Evolutionary conservation across 2,329 filamentous ascomycete species (phyloP), one percentile per base, ranked within the genome.

Genomic region (Metarhizium album): DNA sequence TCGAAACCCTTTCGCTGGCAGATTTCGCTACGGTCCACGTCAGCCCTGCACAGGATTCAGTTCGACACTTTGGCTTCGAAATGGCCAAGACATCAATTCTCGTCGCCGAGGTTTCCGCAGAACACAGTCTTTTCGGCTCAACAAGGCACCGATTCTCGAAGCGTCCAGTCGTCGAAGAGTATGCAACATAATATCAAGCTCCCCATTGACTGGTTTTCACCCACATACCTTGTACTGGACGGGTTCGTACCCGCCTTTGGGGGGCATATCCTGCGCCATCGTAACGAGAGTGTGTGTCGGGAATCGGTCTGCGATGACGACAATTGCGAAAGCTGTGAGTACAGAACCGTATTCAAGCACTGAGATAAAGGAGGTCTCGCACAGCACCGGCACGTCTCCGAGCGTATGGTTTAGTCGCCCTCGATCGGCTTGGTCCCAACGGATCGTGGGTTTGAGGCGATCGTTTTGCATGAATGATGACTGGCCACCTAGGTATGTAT

Each of bases 251-350:
- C 93, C 93, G 76, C 91, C 93, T 66, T 73, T 70, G 62, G 93
- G 93, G 75, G 93, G 93, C 82, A 98, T 88, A 78, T 98, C 93
- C 80, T 97, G 90, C 76, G 87, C 84, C 91, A 97, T 96, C 66
- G 58, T 83, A 76, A 69, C 63, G 65, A 51, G 27, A 23, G 18
- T 29, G 31, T n/a, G 9, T 29, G 23, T 42, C 31, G 49, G 22
- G 31, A 20, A 42, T 35, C 16, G 38, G 38, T 49, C 27, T 9
- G 9, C 3, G 8, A 24, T 13, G 40, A 8, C 37, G 37, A 20
- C 37, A 22, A 11, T 20, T 11, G 40, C 20, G 22, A 6, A 13
- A 24, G 20, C 18, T 14, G 6, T 9, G 8, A 2, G 13, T 23
- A 9, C n/a, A n/a, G n/a, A n/a, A n/a, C 35, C 23, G 20, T n/a